Evolutionary conservation across 2,329 filamentous ascomycete genomes (phyloP), one percentile per base, ranked within the genome.

Genomic region (Aspergillus fijiensis): DNA sequence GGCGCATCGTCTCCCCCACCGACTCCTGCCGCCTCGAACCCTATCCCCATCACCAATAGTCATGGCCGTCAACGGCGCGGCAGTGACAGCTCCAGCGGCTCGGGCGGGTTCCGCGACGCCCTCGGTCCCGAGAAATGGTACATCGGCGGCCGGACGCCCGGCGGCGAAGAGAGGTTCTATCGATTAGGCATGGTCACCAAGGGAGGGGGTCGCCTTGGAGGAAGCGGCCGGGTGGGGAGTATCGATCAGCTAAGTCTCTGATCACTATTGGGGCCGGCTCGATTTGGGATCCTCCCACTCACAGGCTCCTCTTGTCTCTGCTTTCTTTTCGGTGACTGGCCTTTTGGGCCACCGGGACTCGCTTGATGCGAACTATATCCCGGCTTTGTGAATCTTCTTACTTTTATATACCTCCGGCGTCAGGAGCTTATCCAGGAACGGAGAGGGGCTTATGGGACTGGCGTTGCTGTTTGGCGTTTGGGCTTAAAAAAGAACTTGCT

Each of bases 81-180:
- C 19, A 81, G 79, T 60, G 79, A 81, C 61, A 79, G 75, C 45
- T 81, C 79, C 21, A 79, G 72, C 50, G 77, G 78, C 19, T 80
- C 77, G 2, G 77, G 78, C 14, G 80, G 80, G 2, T 82, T 81
- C 58, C 72, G 79, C 7, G 80, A 82, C 67, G 76, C 78, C 0
- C 60, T 81, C 10, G 79, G 79, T 0, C 72, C 75, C 2, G 80
- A 82, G 69, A 82, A 81, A 64, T 82, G 80, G 80, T 82, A 81
- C 68, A 79, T 82, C 27, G 80, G 80, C 4, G 80, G 80, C 4
- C 71, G 78, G 39, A 81, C 77, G 23, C 74, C 77, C 11, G 72
- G 68, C 16, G 80, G 80, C 0, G 80, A 82, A 67, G 80, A 82
- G 62, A 74, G 78, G 52, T 81, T 81, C 58, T 81, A 82, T 59